Base-by-base conservation (phyloP, 176 grass and related monocot genomes). In the Themeda triandra region DNA sequence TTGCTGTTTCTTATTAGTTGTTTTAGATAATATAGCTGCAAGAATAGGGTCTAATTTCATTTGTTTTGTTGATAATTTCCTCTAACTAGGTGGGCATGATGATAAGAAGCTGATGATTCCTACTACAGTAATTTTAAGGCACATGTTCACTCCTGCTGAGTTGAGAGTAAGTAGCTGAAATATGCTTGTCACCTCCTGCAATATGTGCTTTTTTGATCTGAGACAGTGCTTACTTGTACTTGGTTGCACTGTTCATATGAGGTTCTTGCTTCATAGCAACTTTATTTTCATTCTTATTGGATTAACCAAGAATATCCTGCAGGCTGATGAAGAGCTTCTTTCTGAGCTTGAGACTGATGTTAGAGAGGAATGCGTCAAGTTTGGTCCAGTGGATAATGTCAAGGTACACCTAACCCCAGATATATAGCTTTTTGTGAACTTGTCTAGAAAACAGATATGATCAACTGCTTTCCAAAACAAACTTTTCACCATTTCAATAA, bases 71-170 rank as follows among this genome's bases (percentile, higher is more conserved):
- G 71, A 62, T 67, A 56, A 39, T 59, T 78, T 85, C 78, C 51
- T 90, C 25, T 82, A 72, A 77, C 68, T 92, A 96, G 96, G 96
- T 89, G 96, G 93, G 29, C 96, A 92, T 86, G 93, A 99, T 86
- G 93, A 98, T 92, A 85, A 82, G 80, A 98, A 94, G 89, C 17
- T 96, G 77, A 86, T 19, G 33, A 87, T 98, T 90, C 91, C 93
- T 71, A 79, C 85, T 37, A 92, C 88, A 13, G 85, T 99, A 54
- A 80, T 99, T 91, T 88, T 99, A 65, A 67, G 86, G 48, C 85
- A 96, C 73, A 96, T 99, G 93, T 99, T 98, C 73, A 82, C 81
- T 67, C 93, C 93, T 76, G 83, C 91, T 83, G 96, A 98, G 72
- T 78, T 99, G 71, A 94, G 93, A 87, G 96, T 99, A 88, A 87